Percentiles rank a stretch among this genome's conserved stretches.
Evolutionary conservation across 2,329 filamentous ascomycete genomes (phyloP).

Genomic region (Lizonia empirigonia): DNA sequence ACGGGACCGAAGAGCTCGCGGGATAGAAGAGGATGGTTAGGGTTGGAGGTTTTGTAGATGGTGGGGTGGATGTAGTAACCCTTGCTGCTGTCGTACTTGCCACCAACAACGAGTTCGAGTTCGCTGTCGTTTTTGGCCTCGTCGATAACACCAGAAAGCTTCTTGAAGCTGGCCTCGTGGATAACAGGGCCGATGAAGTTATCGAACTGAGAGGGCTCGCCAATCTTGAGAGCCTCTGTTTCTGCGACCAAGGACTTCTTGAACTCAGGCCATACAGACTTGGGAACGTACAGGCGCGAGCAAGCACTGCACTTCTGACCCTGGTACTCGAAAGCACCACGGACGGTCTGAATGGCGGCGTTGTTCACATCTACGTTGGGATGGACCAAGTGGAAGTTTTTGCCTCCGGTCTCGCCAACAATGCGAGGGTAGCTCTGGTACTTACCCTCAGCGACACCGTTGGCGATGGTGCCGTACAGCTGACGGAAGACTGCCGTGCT

Average conservation of each 20-base stretch:
- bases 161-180: slow-evolving; percentile 80
- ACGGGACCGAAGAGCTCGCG: slow-evolving; percentile 85
- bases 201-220: slow-evolving; percentile 69
- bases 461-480: slow-evolving; percentile 84
- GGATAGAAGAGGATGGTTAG: slow-evolving; percentile 73
- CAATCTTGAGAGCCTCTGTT: slow-evolving; percentile 71
- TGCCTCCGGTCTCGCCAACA: slow-evolving; percentile 88
- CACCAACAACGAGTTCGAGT: slow-evolving; percentile 75
- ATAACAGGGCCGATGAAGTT: slow-evolving; percentile 91
- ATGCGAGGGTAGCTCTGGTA: slow-evolving; percentile 88
- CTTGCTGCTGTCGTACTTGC: slow-evolving; percentile 75
- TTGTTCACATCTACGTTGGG: slow-evolving; percentile 76
- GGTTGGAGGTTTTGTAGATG: slow-evolving; percentile 76
- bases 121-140: slow-evolving; percentile 76
- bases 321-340: slow-evolving; percentile 88
- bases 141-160: slow-evolving; percentile 77
- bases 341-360: slow-evolving; percentile 79
- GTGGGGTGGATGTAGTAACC: slow-evolving; percentile 87
- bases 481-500: slow-evolving; percentile 89
- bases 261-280: slow-evolving; percentile 75
- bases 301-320: slow-evolving; percentile 91
- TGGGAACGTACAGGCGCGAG: slow-evolving; percentile 77
- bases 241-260: slow-evolving; percentile 70
- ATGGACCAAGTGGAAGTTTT: slow-evolving; percentile 91
- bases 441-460: slow-evolving; percentile 77